Conservation (phyloP, 305 asterid species). For the Fraxinus dipetala region DNA sequence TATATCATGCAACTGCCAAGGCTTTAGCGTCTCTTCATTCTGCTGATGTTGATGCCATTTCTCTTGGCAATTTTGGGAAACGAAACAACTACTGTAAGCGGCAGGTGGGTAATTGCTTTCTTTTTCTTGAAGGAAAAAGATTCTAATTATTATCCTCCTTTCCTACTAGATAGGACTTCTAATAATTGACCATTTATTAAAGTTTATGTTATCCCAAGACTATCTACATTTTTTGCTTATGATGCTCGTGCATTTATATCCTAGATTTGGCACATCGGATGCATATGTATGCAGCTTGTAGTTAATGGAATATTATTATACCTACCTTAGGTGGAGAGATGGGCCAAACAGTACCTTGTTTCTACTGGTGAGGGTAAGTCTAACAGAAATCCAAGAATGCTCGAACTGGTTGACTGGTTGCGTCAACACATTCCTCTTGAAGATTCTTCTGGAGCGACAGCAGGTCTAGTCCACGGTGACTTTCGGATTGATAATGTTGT, state of each 20-base stretch:
- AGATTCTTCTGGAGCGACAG: conserved; percentile 73
- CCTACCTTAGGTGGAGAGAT: conserved; percentile 75
- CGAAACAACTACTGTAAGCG: conserved; percentile 76
- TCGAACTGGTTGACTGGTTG: conserved; percentile 78
- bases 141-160: not conserved
- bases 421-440: conserved; percentile 72
- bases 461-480: conserved; percentile 95
- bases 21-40: conserved; percentile 82
- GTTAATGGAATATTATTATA: conserved; percentile 14
- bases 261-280: not conserved
- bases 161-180: not conserved
- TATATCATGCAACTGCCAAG: conserved; percentile 74
- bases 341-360: conserved; percentile 81
- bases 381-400: conserved; percentile 74
- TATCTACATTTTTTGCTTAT: not conserved
- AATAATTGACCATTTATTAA: not conserved
- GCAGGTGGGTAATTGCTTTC: conserved; percentile 48
- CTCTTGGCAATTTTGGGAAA: conserved; percentile 67
- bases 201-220: not conserved
- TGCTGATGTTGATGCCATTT: conserved; percentile 70
- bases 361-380: conserved; percentile 91
- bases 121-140: not conserved
- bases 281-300: not conserved
- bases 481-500: conserved; percentile 90
- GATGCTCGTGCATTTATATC: not conserved